Conservation (phyloP, 1,284 basidiomycete species). For the Moesziomyces antarcticus region DNA sequence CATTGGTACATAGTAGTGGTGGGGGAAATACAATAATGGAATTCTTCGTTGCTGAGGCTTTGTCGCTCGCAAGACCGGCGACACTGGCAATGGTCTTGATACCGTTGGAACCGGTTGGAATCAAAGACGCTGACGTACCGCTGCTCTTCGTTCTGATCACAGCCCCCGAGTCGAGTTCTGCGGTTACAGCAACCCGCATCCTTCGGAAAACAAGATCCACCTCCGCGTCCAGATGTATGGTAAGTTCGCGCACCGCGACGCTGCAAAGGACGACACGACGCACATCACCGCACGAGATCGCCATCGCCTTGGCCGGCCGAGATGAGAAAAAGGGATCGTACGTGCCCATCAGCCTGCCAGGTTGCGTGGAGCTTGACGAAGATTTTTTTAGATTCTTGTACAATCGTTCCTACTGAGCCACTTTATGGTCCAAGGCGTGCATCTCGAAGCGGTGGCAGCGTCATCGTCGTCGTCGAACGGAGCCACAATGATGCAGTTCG, state of each 20-base stretch:
- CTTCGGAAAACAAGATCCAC: slow-evolving; percentile 95
- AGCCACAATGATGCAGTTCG: not conserved
- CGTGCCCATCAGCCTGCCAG: slow-evolving; percentile 41
- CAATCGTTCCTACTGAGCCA: slow-evolving; percentile 69
- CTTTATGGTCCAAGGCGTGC: slow-evolving; percentile 8
- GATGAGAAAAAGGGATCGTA: slow-evolving; percentile 57
- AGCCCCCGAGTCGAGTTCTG: slow-evolving; percentile 99
- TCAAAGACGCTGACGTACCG: slow-evolving; percentile 8
- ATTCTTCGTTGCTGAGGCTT: slow-evolving; percentile 68
- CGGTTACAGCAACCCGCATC: slow-evolving; percentile 95
- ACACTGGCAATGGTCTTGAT: not conserved
- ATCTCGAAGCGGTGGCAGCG: slow-evolving; percentile 13
- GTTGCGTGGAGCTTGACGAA: slow-evolving; percentile 51
- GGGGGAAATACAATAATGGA: slow-evolving; percentile 65
- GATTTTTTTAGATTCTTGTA: slow-evolving; percentile 54
- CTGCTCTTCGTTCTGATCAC: slow-evolving; percentile 4
- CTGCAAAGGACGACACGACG: slow-evolving; percentile 10
- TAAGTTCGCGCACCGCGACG: slow-evolving; percentile 70
- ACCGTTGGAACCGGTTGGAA: too few species aligned
- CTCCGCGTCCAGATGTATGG: slow-evolving; percentile 98
- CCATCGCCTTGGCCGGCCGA: slow-evolving; percentile 16
- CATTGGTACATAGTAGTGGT: slow-evolving; percentile 53
- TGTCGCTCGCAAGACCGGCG: slow-evolving; percentile 7
- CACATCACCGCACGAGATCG: too few species aligned
- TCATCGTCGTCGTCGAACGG: not conserved